A percentile compares a stretch with the other conserved stretches of the same genome.
Conservation (phyloP, 140 eudicot genomes). For the Cichorium intybus region DNA sequence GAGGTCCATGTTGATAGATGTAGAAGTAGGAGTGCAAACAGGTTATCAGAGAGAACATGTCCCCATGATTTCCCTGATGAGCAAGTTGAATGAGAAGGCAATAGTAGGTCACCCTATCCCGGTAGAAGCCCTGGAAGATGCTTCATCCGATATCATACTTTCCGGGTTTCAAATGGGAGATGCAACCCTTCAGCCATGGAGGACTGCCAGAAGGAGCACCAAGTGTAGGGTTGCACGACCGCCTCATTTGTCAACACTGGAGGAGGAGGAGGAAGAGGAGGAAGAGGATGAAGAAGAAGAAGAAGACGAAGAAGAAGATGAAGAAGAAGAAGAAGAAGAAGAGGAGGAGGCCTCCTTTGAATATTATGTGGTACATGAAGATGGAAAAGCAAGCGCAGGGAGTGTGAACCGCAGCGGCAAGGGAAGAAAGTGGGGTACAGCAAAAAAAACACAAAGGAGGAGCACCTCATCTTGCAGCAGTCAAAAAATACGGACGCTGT, state of each 20-base stretch:
- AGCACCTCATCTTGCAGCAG: slow-evolving; percentile 40
- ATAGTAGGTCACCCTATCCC: slow-evolving; percentile 98
- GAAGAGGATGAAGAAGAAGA: slow-evolving; percentile 23
- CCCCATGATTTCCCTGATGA: slow-evolving; percentile 89
- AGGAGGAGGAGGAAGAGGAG: slow-evolving; percentile 34
- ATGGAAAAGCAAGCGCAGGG: slow-evolving; percentile 29
- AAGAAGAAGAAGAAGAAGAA: slow-evolving; percentile 16
- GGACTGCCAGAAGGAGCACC: slow-evolving; percentile 90
- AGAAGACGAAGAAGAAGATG: slow-evolving; percentile 31
- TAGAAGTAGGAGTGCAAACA: slow-evolving; percentile 75
- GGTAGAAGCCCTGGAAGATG: slow-evolving; percentile 66
- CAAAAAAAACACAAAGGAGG: slow-evolving; percentile 52
- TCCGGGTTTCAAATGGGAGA: slow-evolving; percentile 32
- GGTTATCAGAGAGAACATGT: slow-evolving; percentile 80
- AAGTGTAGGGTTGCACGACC: slow-evolving; percentile 77
- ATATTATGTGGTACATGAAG: no score
- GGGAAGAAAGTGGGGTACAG: slow-evolving; percentile 2
- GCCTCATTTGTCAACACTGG: slow-evolving; percentile 44
- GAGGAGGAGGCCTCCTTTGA: no score
- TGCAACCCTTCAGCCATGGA: slow-evolving; percentile 71
- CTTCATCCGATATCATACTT: slow-evolving; percentile 54
- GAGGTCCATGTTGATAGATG: slow-evolving; percentile 66
- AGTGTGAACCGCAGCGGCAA: slow-evolving; percentile 14
- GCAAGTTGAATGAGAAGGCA: slow-evolving; percentile 86
- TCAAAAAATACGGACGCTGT: slow-evolving; percentile 69